Percentiles rank a stretch among this genome's conserved stretches.
Evolutionary conservation across 225 moss, liverwort and hornwort genomes (phyloP).

Genomic region (Bryum argenteum): DNA sequence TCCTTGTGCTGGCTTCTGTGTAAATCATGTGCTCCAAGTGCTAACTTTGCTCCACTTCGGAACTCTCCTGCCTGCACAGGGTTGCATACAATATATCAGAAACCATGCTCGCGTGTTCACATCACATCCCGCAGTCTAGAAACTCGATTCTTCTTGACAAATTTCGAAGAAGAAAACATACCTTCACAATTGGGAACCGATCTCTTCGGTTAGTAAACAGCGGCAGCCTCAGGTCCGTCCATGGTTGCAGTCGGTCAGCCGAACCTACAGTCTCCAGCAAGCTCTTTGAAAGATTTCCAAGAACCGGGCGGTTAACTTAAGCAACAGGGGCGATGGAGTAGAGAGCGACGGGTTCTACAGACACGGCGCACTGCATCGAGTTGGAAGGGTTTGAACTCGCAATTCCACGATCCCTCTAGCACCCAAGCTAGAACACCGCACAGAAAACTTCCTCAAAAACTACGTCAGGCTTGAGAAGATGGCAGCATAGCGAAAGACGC

Average conservation of each 20-base stretch:
- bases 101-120: not conserved
- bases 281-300: constrained; percentile 29
- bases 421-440: not conserved
- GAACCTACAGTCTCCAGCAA: constrained; percentile 64
- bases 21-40: constrained; percentile 60
- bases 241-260: constrained; percentile 51
- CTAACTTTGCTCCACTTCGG: constrained; percentile 50
- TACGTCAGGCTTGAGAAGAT: constrained; percentile 29
- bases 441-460: constrained; percentile 7
- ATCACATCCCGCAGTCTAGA: not conserved
- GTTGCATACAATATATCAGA: not conserved
- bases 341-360: constrained; percentile 38
- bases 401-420: constrained; percentile 25
- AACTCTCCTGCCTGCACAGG: constrained; percentile 50
- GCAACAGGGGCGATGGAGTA: constrained; percentile 42
- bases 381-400: not conserved
- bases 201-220: constrained; percentile 56
- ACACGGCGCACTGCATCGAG: constrained; percentile 62
- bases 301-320: constrained; percentile 31
- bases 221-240: constrained; percentile 66
- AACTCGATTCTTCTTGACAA: not conserved
- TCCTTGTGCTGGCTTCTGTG: constrained; percentile 38
- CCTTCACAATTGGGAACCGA: constrained; percentile 66
- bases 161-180: not conserved
- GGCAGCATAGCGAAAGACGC: constrained; percentile 27